Percentiles rank a stretch among this genome's conserved stretches.
Conservation (phyloP, 768 basidiomycete genomes). For the Boletus fagicola region DNA sequence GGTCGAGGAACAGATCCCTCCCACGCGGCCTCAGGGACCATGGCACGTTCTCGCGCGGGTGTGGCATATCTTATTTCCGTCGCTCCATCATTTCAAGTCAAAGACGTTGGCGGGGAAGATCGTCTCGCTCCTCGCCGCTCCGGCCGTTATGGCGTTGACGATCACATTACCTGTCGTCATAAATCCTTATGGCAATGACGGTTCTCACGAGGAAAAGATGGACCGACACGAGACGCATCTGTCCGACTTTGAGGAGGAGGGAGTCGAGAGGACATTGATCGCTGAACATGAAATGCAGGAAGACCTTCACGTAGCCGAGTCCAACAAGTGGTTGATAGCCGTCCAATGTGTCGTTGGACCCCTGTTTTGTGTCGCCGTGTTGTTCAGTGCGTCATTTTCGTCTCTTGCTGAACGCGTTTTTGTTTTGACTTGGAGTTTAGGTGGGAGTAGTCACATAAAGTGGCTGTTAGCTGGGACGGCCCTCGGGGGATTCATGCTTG, state of each 20-base stretch:
- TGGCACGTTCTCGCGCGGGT: constrained; percentile 39
- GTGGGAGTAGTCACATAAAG: constrained; percentile 40
- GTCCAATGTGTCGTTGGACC: constrained; percentile 83
- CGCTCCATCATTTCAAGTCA: constrained; percentile 66
- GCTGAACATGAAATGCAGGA: constrained; percentile 75
- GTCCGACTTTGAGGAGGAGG: constrained; percentile 75
- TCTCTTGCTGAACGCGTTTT: background rate
- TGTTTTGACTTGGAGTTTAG: constrained; percentile 2
- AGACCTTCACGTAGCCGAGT: constrained; percentile 61
- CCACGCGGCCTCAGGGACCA: constrained; percentile 39
- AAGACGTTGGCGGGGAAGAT: constrained; percentile 72
- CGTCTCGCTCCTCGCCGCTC: constrained; percentile 77
- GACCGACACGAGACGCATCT: constrained; percentile 44
- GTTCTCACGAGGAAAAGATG: constrained; percentile 25
- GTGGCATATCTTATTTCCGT: constrained; percentile 77
- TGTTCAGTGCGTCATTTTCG: constrained; percentile 63
- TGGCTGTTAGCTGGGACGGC: constrained; percentile 57
- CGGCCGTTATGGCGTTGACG: constrained; percentile 82
- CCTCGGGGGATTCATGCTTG: constrained; percentile 53
- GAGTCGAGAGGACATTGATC: constrained; percentile 61
- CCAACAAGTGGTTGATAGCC: constrained; percentile 83
- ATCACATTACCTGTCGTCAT: constrained; percentile 90
- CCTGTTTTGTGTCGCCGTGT: constrained; percentile 65
- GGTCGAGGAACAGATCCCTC: constrained; percentile 42
- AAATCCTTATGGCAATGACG: constrained; percentile 43